Base-by-base conservation (phyloP, 208 protist species). In the Leishmania braziliensis region DNA sequence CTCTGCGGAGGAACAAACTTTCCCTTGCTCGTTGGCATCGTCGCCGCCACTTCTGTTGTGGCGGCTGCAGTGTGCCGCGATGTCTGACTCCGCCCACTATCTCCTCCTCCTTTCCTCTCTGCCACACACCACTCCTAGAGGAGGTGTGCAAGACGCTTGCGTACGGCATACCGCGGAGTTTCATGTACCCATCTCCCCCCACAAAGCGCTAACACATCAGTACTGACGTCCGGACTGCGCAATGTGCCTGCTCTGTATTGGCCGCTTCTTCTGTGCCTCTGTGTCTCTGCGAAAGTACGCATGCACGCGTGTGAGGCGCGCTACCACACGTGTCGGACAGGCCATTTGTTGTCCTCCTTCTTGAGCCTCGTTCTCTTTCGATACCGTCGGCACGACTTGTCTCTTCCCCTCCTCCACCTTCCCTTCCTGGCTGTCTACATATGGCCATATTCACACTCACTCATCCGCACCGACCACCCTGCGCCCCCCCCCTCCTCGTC, bases 331-430 rank as follows among this genome's bases (percentile, higher is more conserved):
- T 46, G 43, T 29, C 26, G 26, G 43, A 58, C 48, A 58, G 0
- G 36, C 33, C 8, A 39, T 48, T 58, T 62, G 4, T 46, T 62
- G 51, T 78, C 39, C 51, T 56, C 33, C 54, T 26, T 68, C 29
- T 82, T 69, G 26, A 73, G 9, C 9, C 20, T 70, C 39, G 70
- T 66, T 75, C 51, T 84, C 46, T 73, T 39, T 58, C 79, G 46
- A 29, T 16, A 36, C 26, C 9, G 68, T 73, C 26, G 2, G n/a
- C 46, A 29, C 68, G 26, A 50, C 26, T 36, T 26, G 39, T 53
- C 26, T 9, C 46, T n/a, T 9, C n/a, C 26, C 68, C 43, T 20
- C 46, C 10, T 73, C 20, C 14, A 54, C 46, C 39, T 3, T 48
- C 65, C 26, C 12, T 70, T 43, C 36, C 36, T 23, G 14, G 6